Conservation (phyloP, 1,139 yeast species). For the Williopsis jadinii region DNA sequence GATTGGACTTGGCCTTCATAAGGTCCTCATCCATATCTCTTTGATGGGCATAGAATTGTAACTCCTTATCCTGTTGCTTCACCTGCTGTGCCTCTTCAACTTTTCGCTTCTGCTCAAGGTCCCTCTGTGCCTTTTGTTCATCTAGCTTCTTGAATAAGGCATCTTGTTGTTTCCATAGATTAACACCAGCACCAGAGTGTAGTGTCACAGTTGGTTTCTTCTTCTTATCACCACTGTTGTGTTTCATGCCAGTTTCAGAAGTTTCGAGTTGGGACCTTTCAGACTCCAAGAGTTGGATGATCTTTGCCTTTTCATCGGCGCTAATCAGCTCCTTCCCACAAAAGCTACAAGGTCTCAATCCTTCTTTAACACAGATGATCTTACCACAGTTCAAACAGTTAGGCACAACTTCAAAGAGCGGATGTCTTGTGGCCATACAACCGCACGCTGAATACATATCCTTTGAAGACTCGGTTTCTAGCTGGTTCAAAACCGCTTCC, state of each 20-base stretch:
- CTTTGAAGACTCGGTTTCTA: conserved; percentile 30
- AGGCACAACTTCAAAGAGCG: conserved; percentile 83
- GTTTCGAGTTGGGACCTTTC: conserved; percentile 39
- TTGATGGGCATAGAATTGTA: conserved; percentile 29
- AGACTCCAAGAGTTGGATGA: conserved; percentile 41
- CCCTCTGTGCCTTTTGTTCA: conserved; percentile 26
- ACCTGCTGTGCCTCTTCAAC: conserved; percentile 34
- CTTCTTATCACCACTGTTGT: conserved; percentile 4
- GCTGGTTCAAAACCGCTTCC: conserved; percentile 33
- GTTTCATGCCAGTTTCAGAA: conserved; percentile 4
- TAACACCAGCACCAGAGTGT: conserved; percentile 52
- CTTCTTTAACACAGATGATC: conserved; percentile 84
- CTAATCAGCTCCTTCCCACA: conserved; percentile 69
- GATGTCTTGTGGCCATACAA: conserved; percentile 83
- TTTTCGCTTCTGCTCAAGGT: conserved; percentile 25
- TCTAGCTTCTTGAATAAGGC: conserved; percentile 48
- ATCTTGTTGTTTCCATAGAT: conserved; percentile 64
- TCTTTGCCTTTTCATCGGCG: conserved; percentile 50
- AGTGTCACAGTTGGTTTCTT: conserved; percentile 33
- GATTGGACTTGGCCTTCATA: conserved; percentile 59
- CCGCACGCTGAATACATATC: conserved; percentile 41
- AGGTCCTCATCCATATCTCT: conserved; percentile 46
- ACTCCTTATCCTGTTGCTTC: conserved; percentile 32
- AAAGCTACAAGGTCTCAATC: conserved; percentile 78
- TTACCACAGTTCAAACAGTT: conserved; percentile 94